Conservation (phyloP, 164 flowering plant species). For the Taxillus chinensis region DNA sequence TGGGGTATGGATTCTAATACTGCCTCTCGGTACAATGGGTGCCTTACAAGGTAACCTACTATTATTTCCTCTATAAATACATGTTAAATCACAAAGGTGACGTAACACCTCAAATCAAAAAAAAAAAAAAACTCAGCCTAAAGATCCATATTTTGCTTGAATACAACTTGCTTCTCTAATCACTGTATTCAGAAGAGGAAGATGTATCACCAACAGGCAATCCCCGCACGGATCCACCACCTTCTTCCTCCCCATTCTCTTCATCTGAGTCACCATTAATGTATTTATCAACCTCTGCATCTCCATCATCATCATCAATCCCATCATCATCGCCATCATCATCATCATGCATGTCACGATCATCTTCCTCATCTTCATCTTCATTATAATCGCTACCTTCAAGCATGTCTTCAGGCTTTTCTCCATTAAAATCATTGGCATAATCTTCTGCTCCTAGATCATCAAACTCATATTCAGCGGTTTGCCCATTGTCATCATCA, state of each 20-base stretch:
- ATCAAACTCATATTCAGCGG: slow-evolving; percentile 40
- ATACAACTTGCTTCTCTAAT: slow-evolving; percentile 13
- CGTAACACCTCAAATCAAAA: neutral
- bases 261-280: slow-evolving; percentile 15
- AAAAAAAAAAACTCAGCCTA: neutral
- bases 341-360: slow-evolving; percentile 8
- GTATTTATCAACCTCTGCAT: slow-evolving; percentile 18
- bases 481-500: slow-evolving; percentile 45
- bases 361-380: slow-evolving; percentile 18
- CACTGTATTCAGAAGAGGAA: slow-evolving; percentile 49
- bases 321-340: slow-evolving; percentile 15
- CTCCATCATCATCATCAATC: slow-evolving; percentile 20
- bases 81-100: neutral
- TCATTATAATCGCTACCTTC: slow-evolving; percentile 33
- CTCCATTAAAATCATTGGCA: slow-evolving; percentile 16
- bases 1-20: neutral
- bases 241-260: slow-evolving; percentile 19
- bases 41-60: neutral
- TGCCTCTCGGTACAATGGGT: neutral
- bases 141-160: neutral
- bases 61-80: neutral
- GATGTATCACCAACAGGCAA: slow-evolving; percentile 32
- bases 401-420: slow-evolving; percentile 14
- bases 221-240: slow-evolving; percentile 17
- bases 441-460: slow-evolving; percentile 21